Percentiles rank a stretch among this genome's conserved stretches.
phyloP scores from a whole-genome alignment of 106 monocot species.

The Acanthochlamys bracteata region DNA sequence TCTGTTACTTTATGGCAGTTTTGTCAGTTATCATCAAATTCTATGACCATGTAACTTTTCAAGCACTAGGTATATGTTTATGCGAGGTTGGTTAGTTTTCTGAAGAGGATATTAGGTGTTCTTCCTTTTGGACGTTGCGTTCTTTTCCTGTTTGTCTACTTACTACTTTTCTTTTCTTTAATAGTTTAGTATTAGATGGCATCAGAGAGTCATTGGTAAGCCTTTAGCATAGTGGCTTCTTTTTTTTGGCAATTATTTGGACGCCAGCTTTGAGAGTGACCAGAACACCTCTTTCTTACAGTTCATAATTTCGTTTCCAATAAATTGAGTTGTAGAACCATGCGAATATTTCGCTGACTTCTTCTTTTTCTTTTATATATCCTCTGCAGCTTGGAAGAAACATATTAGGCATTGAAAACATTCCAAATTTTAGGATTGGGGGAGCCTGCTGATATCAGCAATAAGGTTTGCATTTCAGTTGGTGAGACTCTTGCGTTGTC shows the following conservation, averaged over 20 bases:
- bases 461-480: conserved; percentile 34
- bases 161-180: no score
- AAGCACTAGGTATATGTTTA: no score
- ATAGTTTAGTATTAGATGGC: no score
- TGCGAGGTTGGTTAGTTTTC: no score
- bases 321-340: not conserved
- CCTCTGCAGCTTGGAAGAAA: conserved; percentile 66
- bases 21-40: no score
- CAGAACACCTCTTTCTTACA: not conserved
- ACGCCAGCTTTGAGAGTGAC: no score
- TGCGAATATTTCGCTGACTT: not conserved
- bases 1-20: no score
- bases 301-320: not conserved
- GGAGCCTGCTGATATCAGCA: conserved; percentile 15
- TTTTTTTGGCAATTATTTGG: not conserved
- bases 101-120: no score
- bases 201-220: not conserved
- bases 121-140: no score
- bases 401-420: conserved; percentile 69
- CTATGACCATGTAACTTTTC: no score
- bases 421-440: conserved; percentile 66
- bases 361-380: not conserved
- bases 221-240: not conserved
- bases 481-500: conserved; percentile 37
- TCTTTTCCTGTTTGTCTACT: no score